phyloP scores from a whole-genome alignment of 2,329 filamentous ascomycete species.

The Cercospora sojina region DNA sequence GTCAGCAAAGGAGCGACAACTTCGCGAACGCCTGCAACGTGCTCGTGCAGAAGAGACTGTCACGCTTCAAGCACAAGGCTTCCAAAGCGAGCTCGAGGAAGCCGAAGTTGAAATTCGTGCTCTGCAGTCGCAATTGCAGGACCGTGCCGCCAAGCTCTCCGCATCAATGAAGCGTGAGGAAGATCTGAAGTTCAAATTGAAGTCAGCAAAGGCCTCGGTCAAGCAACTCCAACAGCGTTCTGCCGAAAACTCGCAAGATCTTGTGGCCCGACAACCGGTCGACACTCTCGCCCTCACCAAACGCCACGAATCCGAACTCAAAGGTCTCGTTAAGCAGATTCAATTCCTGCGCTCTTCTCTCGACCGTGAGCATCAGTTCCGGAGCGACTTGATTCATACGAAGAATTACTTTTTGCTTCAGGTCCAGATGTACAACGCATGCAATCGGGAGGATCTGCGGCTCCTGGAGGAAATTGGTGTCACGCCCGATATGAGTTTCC shows the following conservation, averaged over 20 bases:
- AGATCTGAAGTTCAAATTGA: slow-evolving; percentile 39
- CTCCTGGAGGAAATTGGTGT: slow-evolving; percentile 83
- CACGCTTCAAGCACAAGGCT: slow-evolving; percentile 41
- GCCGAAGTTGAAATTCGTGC: slow-evolving; percentile 43
- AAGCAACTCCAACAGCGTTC: slow-evolving; percentile 37
- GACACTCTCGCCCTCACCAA: slow-evolving; percentile 57
- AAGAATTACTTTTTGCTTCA: slow-evolving; percentile 81
- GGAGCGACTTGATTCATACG: slow-evolving; percentile 77
- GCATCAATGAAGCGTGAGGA: slow-evolving; percentile 36
- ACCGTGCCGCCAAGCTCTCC: slow-evolving; percentile 35
- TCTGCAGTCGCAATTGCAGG: slow-evolving; percentile 38
- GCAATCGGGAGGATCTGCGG: slow-evolving; percentile 86
- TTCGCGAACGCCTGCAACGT: slow-evolving; percentile 36
- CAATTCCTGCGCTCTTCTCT: slow-evolving; percentile 83
- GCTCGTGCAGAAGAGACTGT: slow-evolving; percentile 32
- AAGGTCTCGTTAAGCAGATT: slow-evolving; percentile 84
- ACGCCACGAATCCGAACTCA: slow-evolving; percentile 71
- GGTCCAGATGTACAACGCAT: slow-evolving; percentile 81
- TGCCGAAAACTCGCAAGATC: slow-evolving; percentile 46
- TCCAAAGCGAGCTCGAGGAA: slow-evolving; percentile 42
- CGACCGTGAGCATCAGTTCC: slow-evolving; percentile 75
- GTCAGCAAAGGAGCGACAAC: slow-evolving; percentile 45
- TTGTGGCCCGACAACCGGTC: not conserved
- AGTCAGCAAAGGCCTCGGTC: slow-evolving; percentile 25
- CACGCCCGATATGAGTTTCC: slow-evolving; percentile 51